phyloP scores from a whole-genome alignment of 768 basidiomycete species.

The Tubosaeta brunneosetosa region DNA sequence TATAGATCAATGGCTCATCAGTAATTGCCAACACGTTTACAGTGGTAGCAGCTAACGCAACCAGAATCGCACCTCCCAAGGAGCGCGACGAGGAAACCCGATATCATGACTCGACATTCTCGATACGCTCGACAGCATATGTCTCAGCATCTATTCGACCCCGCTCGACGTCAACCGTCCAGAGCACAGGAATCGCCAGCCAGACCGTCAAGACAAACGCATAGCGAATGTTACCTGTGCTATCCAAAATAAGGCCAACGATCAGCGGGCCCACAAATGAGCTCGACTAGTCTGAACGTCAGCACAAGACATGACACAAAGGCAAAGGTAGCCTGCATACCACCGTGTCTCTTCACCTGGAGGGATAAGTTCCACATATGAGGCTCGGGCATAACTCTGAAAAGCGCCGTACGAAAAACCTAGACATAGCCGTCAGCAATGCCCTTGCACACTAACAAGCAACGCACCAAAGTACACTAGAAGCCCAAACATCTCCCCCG shows the following conservation, averaged over 20 bases:
- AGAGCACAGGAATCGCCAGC: conserved; percentile 47
- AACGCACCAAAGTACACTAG: conserved; percentile 60
- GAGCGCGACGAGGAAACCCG: not conserved
- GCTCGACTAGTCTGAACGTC: conserved; percentile 47
- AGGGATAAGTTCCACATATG: conserved; percentile 84
- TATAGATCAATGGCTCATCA: too few species aligned
- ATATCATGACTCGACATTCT: not conserved
- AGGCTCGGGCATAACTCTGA: conserved; percentile 83
- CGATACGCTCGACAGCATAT: conserved; percentile 11
- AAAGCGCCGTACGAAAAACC: conserved; percentile 83
- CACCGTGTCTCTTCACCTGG: conserved; percentile 70
- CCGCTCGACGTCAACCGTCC: conserved; percentile 59
- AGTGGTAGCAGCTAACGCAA: too few species aligned
- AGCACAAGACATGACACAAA: conserved; percentile 3
- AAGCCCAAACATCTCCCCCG: conserved; percentile 80
- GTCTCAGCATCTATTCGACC: conserved; percentile 27
- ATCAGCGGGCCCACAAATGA: conserved; percentile 89
- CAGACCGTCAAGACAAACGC: conserved; percentile 81
- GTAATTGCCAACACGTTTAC: too few species aligned
- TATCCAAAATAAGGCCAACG: conserved; percentile 52
- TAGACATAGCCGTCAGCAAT: conserved; percentile 26
- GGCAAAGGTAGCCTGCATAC: too few species aligned
- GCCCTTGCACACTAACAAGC: conserved; percentile 31
- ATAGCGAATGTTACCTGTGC: conserved; percentile 71
- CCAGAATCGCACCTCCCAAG: not conserved